Evolutionary conservation across 2,329 filamentous ascomycete genomes (phyloP), one percentile per base, ranked within the genome.

Genomic region (Trematosphaeria pertusa): DNA sequence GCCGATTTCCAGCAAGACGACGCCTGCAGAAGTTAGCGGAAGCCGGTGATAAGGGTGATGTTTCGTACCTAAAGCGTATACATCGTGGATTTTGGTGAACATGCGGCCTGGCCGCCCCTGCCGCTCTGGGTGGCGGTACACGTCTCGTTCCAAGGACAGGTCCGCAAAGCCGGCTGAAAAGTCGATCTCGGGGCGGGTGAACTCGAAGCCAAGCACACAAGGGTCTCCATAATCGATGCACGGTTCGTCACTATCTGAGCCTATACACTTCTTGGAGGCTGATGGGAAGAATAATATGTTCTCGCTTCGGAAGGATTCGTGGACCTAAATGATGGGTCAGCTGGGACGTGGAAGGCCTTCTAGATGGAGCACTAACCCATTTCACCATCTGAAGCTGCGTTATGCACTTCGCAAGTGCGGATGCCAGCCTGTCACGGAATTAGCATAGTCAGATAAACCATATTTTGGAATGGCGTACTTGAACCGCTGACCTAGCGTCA

Each of bases 1-100:
- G 1, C 66, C 70, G 30, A 75, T 72, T 52, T 74, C 73, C 1
- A 75, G 53, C 7, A 75, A 54, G 0, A 74, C 60, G 5, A 74
- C 71, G 3, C 72, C 46, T 34, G 31, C 5, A 32, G 28, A 20
- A 21, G 8, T 22, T 24, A 36, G 22, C 5, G 12, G 26, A 9
- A 28, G n/a, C 5, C 8, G 11, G 6, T 18, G 8, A 11, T 28
- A n/a, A 17, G 26, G 6, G 17, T 5, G 4, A 10, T 12, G 10
- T 18, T n/a, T n/a, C 9, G 10, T 46, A 40, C 37, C 72, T 9
- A 74, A 50, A 2, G 70, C 59, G 46, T 74, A 74, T 15, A 74
- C 67, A 37, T 75, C 72, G 37, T 74, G 69, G 1, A 42, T 37
- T 10, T 60, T 61, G 11, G 21, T 56, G 43, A 73, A 74, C 17